Evolutionary conservation across 345 rosid species (phyloP), one percentile per base, ranked within the genome.

Genomic region (Gossypium stocksii): DNA sequence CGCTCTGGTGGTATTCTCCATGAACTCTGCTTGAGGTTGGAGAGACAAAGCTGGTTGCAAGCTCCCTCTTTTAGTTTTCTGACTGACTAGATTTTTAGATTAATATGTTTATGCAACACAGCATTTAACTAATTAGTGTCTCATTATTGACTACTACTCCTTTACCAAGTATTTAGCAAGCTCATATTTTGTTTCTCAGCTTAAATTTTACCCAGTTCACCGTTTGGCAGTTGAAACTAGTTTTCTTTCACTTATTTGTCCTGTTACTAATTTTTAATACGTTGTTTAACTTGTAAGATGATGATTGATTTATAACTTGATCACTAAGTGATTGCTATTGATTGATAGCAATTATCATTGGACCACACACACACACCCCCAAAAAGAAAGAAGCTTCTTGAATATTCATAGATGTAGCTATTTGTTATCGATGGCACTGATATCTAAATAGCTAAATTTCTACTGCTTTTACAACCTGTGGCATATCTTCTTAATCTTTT

Each of bases 1-100:
- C 20, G 29, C 64, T 53, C 34, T 60, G 41, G 65, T 67, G 16
- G 59, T 29, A 48, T 29, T 67, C 54, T 25, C 58, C 43, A 9
- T 17, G 23, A 51, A 63, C 53, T 68, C 25, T 60, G 60, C 38
- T 63, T 34, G 74, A 49, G 29, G 71, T 67, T 62, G 58, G 77
- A 64, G 56, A 57, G 74, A 15, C 5, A 8, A 54, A 65, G 77
- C 72, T 45, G 38, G 71, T 45, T 22, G 54, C 66, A 44, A 22
- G 54, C 75, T 59, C 11, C 66, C 20, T 57, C 56, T 41, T 16
- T 23, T 22, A 16, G 19, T 23, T 58, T 19, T 43, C 54, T 51
- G 58, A 51, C 25, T 27, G 58, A 49, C 57, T 23, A 59, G 51
- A 15, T 15, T 27, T 69, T 29, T 67, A 25, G 52, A 59, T 59